Conservation (phyloP, 2,329 filamentous ascomycete species). For the Xylariaceae sp. region DNA sequence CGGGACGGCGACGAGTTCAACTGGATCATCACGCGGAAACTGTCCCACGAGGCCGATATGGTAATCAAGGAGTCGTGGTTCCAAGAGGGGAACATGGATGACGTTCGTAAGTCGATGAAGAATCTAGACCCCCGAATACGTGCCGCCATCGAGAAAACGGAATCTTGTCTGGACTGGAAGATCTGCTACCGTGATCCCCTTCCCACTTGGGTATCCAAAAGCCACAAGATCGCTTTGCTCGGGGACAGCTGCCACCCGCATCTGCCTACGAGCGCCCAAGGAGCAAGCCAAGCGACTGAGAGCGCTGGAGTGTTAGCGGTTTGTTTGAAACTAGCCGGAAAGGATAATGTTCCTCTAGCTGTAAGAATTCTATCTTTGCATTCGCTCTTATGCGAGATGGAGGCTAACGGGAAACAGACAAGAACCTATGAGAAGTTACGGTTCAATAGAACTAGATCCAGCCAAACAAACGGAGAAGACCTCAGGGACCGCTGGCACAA, state of each 20-base stretch:
- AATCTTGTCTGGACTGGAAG: conserved; percentile 55
- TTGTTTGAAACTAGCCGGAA: conserved; percentile 47
- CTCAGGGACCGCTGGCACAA: conserved; percentile 48
- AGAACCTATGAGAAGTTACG: conserved; percentile 48
- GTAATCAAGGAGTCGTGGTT: conserved; percentile 53
- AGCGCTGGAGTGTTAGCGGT: conserved; percentile 51
- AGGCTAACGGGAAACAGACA: conserved; percentile 33
- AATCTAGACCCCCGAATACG: conserved; percentile 49
- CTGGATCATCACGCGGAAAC: conserved; percentile 50
- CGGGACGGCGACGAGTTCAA: conserved; percentile 48
- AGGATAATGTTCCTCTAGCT: conserved; percentile 43
- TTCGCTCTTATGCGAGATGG: neutral
- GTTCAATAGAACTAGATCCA: conserved; percentile 43
- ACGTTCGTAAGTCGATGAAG: conserved; percentile 41
- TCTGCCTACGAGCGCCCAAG: conserved; percentile 56
- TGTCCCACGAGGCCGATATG: conserved; percentile 44
- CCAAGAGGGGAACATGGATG: conserved; percentile 49
- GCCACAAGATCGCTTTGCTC: conserved; percentile 52
- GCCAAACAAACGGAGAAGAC: conserved; percentile 48
- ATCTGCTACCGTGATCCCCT: conserved; percentile 57
- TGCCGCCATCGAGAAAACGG: conserved; percentile 49
- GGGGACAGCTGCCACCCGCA: conserved; percentile 59
- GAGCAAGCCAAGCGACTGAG: conserved; percentile 57
- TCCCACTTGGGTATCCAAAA: conserved; percentile 54
- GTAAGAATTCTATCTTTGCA: conserved; percentile 21